Evolutionary conservation across 768 basidiomycete genomes (phyloP), one percentile per base, ranked within the genome.

Genomic region (Chalciporus chontae): DNA sequence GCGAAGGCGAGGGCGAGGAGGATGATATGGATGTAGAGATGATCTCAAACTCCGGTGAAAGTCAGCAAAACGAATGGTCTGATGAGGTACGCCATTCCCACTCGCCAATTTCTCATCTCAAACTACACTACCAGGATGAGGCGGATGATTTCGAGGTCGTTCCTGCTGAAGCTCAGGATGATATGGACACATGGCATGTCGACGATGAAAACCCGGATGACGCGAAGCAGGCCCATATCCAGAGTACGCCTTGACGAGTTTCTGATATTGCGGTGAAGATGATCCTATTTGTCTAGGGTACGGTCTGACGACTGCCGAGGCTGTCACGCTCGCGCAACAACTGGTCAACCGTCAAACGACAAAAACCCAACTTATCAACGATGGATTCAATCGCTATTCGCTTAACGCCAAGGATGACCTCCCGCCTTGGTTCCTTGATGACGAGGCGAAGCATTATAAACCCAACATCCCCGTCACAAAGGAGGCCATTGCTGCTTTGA

Each of bases 401-500:
- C 78, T 94, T 47, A 89, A 93, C 58, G 80, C 88, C 49, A 95
- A 93, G 69, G 96, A 98, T 43, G 91, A 77, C 14, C 80, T 98
- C 10, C 96, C 96, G 5, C 70, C 84, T 0, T 99, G 96, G 96
- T 98, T 99, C 77, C 75, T 98, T 29, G 96, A 99, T 57, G 96
- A 99, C 57, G 96, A 99, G 70, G 71, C 83, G 13, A 93, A 93
- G 60, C 78, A 87, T 65, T 96, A 95, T 78, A 94, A 92, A 66
- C 71, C 90, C 45, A 98, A 98, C 66, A 76, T 98, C 40, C 96
- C 96, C n/a, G 77, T 97, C 48, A 97, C 94, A 0, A 98, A 95
- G 68, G 96, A 98, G 66, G 96, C 96, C 9, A 76, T 98, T 48
- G 77, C 78, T 43, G 84, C 83, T 9, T 76, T 99, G 26, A 84